These are phyloP conservation scores for Emericellopsis terricola DNA, from an alignment of 495 filamentous ascomycete genomes.

Conservation along the genomic window DNA sequence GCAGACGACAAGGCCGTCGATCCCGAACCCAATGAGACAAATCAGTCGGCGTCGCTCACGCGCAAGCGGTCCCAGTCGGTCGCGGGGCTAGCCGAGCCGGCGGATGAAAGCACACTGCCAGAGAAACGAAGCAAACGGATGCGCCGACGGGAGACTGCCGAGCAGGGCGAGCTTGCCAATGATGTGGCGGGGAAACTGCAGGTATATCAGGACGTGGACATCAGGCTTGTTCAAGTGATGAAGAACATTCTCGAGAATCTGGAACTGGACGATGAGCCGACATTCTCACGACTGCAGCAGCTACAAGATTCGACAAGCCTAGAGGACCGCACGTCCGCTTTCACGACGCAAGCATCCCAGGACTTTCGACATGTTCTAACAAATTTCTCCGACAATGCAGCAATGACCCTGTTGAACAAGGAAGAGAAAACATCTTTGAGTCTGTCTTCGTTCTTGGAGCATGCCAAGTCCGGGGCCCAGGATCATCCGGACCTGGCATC, in stretches of 20 bases:
- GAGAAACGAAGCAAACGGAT: slow-evolving; percentile 70
- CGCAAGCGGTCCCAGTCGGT: slow-evolving; percentile 38
- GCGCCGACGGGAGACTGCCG: slow-evolving; percentile 58
- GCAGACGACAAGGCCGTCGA: slow-evolving; percentile 2
- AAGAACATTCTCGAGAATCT: slow-evolving; percentile 48
- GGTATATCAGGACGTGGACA: slow-evolving; percentile 49
- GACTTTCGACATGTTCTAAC: slow-evolving; percentile 23
- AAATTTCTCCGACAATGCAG: slow-evolving; percentile 22
- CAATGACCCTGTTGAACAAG: slow-evolving; percentile 21
- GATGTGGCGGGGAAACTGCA: slow-evolving; percentile 56
- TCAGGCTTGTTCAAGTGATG: slow-evolving; percentile 54
- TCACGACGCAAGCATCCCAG: slow-evolving; percentile 16
- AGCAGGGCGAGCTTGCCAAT: slow-evolving; percentile 47
- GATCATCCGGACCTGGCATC: slow-evolving; percentile 28
- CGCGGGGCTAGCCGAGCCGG: slow-evolving; percentile 36
- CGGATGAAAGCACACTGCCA: slow-evolving; percentile 38
- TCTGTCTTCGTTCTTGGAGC: slow-evolving; percentile 60
- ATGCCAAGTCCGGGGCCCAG: slow-evolving; percentile 45
- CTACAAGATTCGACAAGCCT: slow-evolving; percentile 30
- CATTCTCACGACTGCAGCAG: slow-evolving; percentile 29
- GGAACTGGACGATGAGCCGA: slow-evolving; percentile 36
- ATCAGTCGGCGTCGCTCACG: not conserved
- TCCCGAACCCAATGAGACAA: not conserved
- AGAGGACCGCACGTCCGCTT: slow-evolving; percentile 23
- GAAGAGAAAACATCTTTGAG: slow-evolving; percentile 21